These are phyloP conservation scores for Candida vartiovaarae DNA, from an alignment of 805 yeast species.

Conservation along the genomic window DNA sequence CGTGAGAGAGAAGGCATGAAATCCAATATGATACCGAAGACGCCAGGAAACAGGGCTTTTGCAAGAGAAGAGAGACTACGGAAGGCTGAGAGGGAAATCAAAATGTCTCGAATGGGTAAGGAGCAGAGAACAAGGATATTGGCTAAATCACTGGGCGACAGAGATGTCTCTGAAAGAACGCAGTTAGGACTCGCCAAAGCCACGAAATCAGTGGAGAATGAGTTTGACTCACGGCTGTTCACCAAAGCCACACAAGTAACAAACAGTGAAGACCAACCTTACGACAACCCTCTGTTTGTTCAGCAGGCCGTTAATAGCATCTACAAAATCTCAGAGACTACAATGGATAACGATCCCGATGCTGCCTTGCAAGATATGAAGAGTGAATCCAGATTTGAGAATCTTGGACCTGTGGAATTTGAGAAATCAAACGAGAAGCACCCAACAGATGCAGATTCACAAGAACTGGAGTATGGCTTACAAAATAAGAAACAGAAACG, in stretches of 20 bases:
- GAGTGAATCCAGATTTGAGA: conserved; percentile 17
- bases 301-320: conserved; percentile 44
- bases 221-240: conserved; percentile 55
- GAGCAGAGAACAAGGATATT: conserved; percentile 35
- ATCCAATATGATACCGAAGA: conserved; percentile 9
- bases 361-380: conserved; percentile 9
- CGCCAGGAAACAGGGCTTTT: conserved; percentile 29
- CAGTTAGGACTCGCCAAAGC: conserved; percentile 43
- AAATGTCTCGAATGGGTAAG: conserved; percentile 36
- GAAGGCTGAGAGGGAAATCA: conserved; percentile 41
- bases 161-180: conserved; percentile 52
- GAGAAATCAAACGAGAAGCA: conserved; percentile 26
- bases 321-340: conserved; percentile 32
- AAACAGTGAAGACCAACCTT: conserved; percentile 41
- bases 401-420: conserved; percentile 39
- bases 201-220: conserved; percentile 30
- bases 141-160: conserved; percentile 36
- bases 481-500: conserved; percentile 15
- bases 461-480: conserved; percentile 19
- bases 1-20: conserved; percentile 27
- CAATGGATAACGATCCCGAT: conserved; percentile 17
- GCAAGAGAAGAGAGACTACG: conserved; percentile 38
- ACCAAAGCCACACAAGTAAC: conserved; percentile 36
- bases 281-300: conserved; percentile 52
- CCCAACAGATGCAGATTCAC: conserved; percentile 2